These are phyloP conservation scores for Globomyces pollinis-pini DNA, from an alignment of 192 early-diverging fungal species.

Conservation along the genomic window DNA sequence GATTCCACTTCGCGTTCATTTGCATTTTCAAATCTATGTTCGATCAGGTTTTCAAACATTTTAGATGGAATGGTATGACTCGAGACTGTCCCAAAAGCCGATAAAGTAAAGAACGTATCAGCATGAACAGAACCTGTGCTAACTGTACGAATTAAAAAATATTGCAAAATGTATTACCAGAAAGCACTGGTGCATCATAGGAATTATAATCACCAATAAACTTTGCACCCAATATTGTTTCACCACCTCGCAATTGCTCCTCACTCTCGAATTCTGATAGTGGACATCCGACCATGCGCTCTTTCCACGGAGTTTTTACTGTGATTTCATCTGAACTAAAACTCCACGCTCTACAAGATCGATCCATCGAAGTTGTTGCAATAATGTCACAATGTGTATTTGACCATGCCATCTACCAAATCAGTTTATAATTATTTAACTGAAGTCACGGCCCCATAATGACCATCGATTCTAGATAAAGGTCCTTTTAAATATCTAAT, in stretches of 20 bases:
- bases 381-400: conserved; percentile 59
- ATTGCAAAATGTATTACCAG: not conserved
- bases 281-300: conserved; percentile 33
- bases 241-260: conserved; percentile 12
- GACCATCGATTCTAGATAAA: conserved; percentile 41
- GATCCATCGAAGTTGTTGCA: conserved; percentile 49
- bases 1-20: conserved; percentile 32
- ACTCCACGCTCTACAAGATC: conserved; percentile 48
- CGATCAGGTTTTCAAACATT: conserved; percentile 21
- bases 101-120: conserved; percentile 38
- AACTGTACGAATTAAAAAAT: not conserved
- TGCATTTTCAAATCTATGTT: conserved; percentile 24
- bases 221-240: conserved; percentile 22
- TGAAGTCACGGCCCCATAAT: conserved; percentile 39
- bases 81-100: conserved; percentile 25
- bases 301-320: conserved; percentile 14
- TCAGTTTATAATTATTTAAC: too few relatives aligned
- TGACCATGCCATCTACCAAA: conserved; percentile 69
- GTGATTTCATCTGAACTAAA: conserved; percentile 15
- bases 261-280: conserved; percentile 35
- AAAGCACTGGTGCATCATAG: conserved; percentile 18
- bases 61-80: conserved; percentile 25
- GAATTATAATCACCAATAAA: conserved; percentile 29
- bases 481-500: conserved; percentile 47
- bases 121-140: conserved; percentile 17